Evolutionary conservation across 768 basidiomycete species (phyloP).

Genomic region (Daedaleopsis nitida): DNA sequence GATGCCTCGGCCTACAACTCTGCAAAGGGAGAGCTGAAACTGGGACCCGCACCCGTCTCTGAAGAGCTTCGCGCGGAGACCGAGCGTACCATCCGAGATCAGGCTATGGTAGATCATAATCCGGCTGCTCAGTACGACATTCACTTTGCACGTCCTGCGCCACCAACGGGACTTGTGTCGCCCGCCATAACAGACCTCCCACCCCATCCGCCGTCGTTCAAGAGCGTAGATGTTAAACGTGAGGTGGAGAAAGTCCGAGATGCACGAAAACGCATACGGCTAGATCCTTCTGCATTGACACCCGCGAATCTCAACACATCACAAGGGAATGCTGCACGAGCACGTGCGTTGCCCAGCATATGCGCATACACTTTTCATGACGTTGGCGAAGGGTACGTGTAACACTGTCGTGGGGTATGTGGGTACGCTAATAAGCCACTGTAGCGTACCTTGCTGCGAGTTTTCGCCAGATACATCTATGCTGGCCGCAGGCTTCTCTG

Average conservation of each 20-base stretch:
- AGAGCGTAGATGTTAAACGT: constrained; percentile 82
- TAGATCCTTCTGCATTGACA: constrained; percentile 72
- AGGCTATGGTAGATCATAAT: constrained; percentile 75
- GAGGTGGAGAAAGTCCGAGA: constrained; percentile 91
- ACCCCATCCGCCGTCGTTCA: constrained; percentile 83
- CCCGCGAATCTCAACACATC: constrained; percentile 59
- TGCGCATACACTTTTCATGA: constrained; percentile 96
- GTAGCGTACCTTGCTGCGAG: constrained; percentile 78
- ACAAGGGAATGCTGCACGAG: constrained; percentile 57
- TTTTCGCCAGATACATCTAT: constrained; percentile 92
- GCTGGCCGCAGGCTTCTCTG: constrained; percentile 93
- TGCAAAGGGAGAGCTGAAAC: constrained; percentile 76
- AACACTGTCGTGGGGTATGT: neutral
- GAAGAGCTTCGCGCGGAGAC: constrained; percentile 84
- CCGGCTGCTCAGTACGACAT: constrained; percentile 67
- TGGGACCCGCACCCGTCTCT: constrained; percentile 78
- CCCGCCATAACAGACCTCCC: constrained; percentile 74
- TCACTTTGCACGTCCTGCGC: constrained; percentile 50
- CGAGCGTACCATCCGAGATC: constrained; percentile 77
- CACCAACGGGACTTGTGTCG: constrained; percentile 56
- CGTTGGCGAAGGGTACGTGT: constrained; percentile 85
- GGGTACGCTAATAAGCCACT: neutral
- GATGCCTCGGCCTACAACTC: constrained; percentile 77
- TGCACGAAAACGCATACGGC: constrained; percentile 85
- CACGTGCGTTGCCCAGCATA: constrained; percentile 84